Percentiles rank a stretch among this genome's conserved stretches.
Evolutionary conservation across 1,284 basidiomycete species (phyloP).

Genomic region (Quambalaria eucalypti): DNA sequence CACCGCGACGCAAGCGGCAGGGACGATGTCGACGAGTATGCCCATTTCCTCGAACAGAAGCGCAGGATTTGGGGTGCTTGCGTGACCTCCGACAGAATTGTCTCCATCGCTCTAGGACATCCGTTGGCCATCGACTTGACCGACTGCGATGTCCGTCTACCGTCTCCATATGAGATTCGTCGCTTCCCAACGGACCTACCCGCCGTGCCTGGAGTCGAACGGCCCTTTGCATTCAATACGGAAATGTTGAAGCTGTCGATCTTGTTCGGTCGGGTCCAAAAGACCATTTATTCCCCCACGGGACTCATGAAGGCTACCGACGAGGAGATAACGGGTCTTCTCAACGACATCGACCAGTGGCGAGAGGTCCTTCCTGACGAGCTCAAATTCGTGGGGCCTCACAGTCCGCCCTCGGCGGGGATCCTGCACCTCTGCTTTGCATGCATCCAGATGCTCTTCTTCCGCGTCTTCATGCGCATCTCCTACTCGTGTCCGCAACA

Average conservation of each 20-base stretch:
- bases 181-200: constrained; percentile 23
- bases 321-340: constrained; percentile 33
- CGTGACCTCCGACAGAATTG: constrained; percentile 34
- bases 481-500: constrained; percentile 41
- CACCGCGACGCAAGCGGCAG: constrained; percentile 37
- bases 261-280: constrained; percentile 41
- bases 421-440: constrained; percentile 34
- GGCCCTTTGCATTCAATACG: constrained; percentile 39
- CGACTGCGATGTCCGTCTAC: constrained; percentile 40
- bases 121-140: constrained; percentile 39
- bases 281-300: constrained; percentile 43
- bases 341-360: constrained; percentile 38
- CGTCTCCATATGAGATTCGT: constrained; percentile 36
- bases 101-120: constrained; percentile 34
- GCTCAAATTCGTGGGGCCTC: constrained; percentile 23
- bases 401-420: constrained; percentile 17
- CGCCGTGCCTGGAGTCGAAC: constrained; percentile 20
- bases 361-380: constrained; percentile 25
- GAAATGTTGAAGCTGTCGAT: constrained; percentile 43
- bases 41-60: constrained; percentile 39
- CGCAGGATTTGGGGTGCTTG: constrained; percentile 39
- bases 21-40: constrained; percentile 29
- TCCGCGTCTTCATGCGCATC: constrained; percentile 41
- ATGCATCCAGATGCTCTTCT: constrained; percentile 38
- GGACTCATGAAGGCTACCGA: constrained; percentile 42